phyloP scores from a whole-genome alignment of 805 yeast species.

The Lachancea fermentati region DNA sequence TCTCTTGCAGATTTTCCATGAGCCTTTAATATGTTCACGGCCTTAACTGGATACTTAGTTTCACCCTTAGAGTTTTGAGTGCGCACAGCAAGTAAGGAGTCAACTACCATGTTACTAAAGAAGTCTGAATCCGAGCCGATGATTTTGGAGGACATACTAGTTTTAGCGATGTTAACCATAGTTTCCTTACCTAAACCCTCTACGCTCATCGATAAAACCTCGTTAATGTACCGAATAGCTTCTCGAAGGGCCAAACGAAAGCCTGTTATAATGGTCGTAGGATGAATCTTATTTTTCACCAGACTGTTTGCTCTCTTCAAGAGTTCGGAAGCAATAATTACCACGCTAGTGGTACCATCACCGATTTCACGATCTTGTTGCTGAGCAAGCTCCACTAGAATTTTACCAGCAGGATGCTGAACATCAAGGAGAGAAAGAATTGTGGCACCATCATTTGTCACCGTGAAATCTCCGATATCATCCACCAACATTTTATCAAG shows the following conservation, averaged over 20 bases:
- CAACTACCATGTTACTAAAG: conserved; percentile 86
- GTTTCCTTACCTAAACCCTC: conserved; percentile 78
- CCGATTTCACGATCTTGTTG: conserved; percentile 99
- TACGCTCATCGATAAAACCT: conserved; percentile 76
- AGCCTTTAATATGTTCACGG: conserved; percentile 91
- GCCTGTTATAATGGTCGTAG: conserved; percentile 96
- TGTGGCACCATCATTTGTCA: conserved; percentile 98
- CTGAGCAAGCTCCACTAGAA: conserved; percentile 93
- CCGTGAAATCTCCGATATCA: conserved; percentile 98
- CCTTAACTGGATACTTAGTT: conserved; percentile 89
- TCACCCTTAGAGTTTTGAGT: conserved; percentile 87
- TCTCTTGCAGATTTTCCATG: conserved; percentile 92
- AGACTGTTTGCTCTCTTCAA: conserved; percentile 89
- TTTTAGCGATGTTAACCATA: conserved; percentile 85
- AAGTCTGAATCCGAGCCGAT: conserved; percentile 92
- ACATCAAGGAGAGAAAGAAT: conserved; percentile 86
- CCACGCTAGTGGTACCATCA: conserved; percentile 97
- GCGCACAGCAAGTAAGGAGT: conserved; percentile 91
- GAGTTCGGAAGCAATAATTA: conserved; percentile 89
- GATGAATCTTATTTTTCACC: conserved; percentile 91
- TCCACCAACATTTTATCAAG: conserved; percentile 97
- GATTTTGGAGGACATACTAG: conserved; percentile 94
- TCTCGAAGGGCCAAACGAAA: conserved; percentile 90
- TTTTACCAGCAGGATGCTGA: conserved; percentile 98
- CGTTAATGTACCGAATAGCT: conserved; percentile 80